These are phyloP conservation scores for Leccinum sublutescens DNA, from an alignment of 768 basidiomycete species.

Conservation along the genomic window DNA sequence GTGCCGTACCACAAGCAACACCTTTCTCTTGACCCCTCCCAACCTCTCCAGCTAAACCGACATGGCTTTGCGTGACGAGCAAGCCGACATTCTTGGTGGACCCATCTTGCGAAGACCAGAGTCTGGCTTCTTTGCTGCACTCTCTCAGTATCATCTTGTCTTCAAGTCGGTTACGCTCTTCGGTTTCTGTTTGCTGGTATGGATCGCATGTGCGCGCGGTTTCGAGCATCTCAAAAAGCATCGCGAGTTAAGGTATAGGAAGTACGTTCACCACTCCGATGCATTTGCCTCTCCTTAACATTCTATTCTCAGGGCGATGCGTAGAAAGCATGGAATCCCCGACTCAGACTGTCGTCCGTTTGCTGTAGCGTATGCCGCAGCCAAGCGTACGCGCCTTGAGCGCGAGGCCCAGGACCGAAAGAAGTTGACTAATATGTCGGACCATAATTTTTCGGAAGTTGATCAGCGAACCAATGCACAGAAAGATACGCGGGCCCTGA, in stretches of 20 bases:
- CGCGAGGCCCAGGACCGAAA: conserved; percentile 42
- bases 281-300: conserved; percentile 12
- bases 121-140: conserved; percentile 26
- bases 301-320: conserved; percentile 51
- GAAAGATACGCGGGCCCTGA: conserved; percentile 38
- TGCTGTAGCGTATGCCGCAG: conserved; percentile 83
- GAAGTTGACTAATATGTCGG: conserved; percentile 27
- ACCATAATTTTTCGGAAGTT: conserved; percentile 23
- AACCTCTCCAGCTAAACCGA: conserved; percentile 18
- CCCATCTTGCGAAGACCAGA: conserved; percentile 41
- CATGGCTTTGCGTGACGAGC: conserved; percentile 58
- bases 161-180: conserved; percentile 40
- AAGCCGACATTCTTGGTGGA: conserved; percentile 70
- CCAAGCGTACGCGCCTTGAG: conserved; percentile 54
- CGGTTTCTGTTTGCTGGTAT: conserved; percentile 35
- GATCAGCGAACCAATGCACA: conserved; percentile 32
- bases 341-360: conserved; percentile 81
- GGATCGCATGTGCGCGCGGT: conserved; percentile 34
- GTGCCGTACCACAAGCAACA: conserved; percentile 15
- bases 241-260: conserved; percentile 62
- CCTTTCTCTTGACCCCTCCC: conserved; percentile 23
- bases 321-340: conserved; percentile 79
- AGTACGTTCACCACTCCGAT: conserved; percentile 43
- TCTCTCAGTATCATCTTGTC: conserved; percentile 36
- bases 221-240: conserved; percentile 52